Base-by-base conservation (phyloP, 2,329 filamentous ascomycete species). In the Colletotrichum simmondsii region DNA sequence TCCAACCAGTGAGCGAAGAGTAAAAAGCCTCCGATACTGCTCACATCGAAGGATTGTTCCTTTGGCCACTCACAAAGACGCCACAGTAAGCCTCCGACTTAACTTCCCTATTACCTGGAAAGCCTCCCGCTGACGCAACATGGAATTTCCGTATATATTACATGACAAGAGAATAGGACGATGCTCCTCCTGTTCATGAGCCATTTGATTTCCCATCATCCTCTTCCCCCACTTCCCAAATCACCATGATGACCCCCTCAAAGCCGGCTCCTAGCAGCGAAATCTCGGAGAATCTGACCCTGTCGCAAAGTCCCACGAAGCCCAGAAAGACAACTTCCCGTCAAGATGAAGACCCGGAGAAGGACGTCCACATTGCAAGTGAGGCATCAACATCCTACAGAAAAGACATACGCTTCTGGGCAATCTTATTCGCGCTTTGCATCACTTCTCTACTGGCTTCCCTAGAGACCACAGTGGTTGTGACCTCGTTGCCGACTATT, bases 381-480 rank as follows among this genome's bases (percentile, higher is more conserved):
- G 24, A 16, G 22, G 10, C 32, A 16, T 42, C 32, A 8, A 46
- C 28, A 12, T 4, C 57, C 4, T 74, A 73, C 46, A 65, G 67
- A 28, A 67, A 64, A 26, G 65, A 72, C 19, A 70, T 60, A 76
- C 76, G 78, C 28, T 79, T 80, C 62, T 79, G 77, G 78, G 76
- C 77, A 71, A 76, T 80, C 54, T 74, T 80, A 67, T 19, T 75
- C 4, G 76, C 75, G 1, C 69, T 80, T 2, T 74, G 75, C 57
- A 56, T 78, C 7, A 71, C 74, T 14, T 72, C 72, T 1, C 73
- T 80, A n/a, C 72, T 79, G 3, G 46, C 86, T 85, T 56, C 32
- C 32, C 10, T 35, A 5, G 32, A 35, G 32, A 35, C 32, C 32
- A 35, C 32, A 5, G 32, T 35, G 32, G 32, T 35, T 12, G 32